Base-by-base conservation (phyloP, 2,329 filamentous ascomycete genomes). In the Capronia epimyces region DNA sequence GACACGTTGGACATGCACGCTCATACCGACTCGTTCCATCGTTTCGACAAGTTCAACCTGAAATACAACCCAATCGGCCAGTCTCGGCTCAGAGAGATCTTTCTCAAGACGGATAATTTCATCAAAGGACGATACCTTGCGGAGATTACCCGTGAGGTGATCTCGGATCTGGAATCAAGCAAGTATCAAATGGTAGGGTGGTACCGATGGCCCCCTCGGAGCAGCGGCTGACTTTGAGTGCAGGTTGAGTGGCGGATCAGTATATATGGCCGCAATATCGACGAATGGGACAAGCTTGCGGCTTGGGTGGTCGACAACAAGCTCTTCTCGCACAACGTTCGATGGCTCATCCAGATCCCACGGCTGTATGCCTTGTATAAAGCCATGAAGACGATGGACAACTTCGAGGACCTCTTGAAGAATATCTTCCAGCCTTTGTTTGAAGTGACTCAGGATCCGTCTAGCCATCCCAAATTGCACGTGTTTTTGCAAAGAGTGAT, bases 1-100 rank as follows among this genome's bases (percentile, higher is more conserved):
- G 93, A 98, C 69, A 98, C 93, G 1, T 78, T 98, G 27, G 93
- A 98, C 71, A 98, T 98, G 93, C 93, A 98, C 74, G 91, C 93
- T 20, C 93, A 98, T 65, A 96, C 89, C 9, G 93, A 98, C 69
- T 94, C 89, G 0, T 98, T 98, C 72, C 93, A 98, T 70, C 87
- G 93, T 3, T 98, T 98, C 66, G 93, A 98, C 75, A 98, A 98
- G 69, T 98, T 98, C 78, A 98, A 98, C 67, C 75, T 98, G 50
- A 98, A 98, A 68, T 98, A 98, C 67, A 98, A 98, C 62, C 93
- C 93, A 1, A 84, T 98, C 55, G 93, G 93, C 43, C 93, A 98
- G 70, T 97, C 93, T 37, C 84, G 93, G 49, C 74, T 98, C 50
- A 83, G 93, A 63, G 95, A 93, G n/a, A 98, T 98, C 61, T 98